Conservation (phyloP, 257 asterid genomes). For the Solanum clarkiae region DNA sequence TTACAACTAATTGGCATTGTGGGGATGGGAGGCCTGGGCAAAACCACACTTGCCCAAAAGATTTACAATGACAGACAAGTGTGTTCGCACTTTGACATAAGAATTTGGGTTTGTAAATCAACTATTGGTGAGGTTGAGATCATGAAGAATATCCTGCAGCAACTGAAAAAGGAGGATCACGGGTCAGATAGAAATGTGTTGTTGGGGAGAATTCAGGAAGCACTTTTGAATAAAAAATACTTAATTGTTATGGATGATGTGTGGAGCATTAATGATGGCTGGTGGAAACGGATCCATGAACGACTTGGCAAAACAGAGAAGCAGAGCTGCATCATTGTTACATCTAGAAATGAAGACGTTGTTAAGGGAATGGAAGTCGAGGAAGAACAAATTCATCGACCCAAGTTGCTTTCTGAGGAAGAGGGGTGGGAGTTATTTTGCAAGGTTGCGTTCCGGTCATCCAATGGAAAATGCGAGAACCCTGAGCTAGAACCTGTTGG, state of each 20-base stretch:
- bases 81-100: not conserved
- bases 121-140: conserved; percentile 2
- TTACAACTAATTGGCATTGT: conserved; percentile 5
- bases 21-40: conserved; percentile 20
- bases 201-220: not conserved
- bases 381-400: conserved; percentile 1
- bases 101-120: conserved; percentile 10
- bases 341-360: conserved; percentile 6
- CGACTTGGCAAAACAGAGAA: not conserved
- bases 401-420: not conserved
- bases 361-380: not conserved
- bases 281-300: not conserved
- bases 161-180: not conserved
- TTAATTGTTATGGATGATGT: conserved; percentile 20
- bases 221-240: not conserved
- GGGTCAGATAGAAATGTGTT: not conserved
- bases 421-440: conserved; percentile 6
- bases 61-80: not conserved
- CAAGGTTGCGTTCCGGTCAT: conserved; percentile 2
- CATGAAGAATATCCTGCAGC: conserved; percentile 5
- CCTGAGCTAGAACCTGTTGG: not conserved
- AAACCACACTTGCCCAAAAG: conserved; percentile 18
- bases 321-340: conserved; percentile 4
- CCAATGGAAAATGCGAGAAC: not conserved
- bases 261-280: conserved; percentile 9